These are phyloP conservation scores for Cytospora mali DNA, from an alignment of 2,329 filamentous ascomycete species.

Conservation along the genomic window DNA sequence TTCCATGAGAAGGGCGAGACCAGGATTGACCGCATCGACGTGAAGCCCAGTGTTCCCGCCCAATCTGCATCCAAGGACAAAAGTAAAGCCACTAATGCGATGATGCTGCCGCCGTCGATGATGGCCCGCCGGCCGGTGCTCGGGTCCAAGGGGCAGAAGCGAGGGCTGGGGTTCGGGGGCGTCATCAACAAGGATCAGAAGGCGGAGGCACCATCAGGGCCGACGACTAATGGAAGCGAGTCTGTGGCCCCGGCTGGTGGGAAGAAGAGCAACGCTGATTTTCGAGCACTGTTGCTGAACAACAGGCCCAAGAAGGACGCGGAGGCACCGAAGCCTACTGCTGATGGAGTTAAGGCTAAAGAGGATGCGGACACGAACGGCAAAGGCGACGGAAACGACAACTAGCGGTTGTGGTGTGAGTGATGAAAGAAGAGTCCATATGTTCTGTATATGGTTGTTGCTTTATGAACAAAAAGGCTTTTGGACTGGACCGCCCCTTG, in stretches of 20 bases:
- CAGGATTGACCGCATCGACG: conserved; percentile 45
- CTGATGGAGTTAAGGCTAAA: background rate
- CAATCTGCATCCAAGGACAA: conserved; percentile 37
- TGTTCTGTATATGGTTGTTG: conserved; percentile 12
- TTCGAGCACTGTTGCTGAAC: conserved; percentile 55
- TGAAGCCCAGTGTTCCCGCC: conserved; percentile 37
- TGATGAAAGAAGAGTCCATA: conserved; percentile 10
- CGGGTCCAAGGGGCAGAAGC: conserved; percentile 35
- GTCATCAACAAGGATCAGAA: conserved; percentile 30
- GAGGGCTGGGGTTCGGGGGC: conserved; percentile 38
- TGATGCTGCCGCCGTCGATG: conserved; percentile 49
- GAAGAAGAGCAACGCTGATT: conserved; percentile 59
- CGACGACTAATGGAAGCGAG: conserved; percentile 24
- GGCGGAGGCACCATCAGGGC: conserved; percentile 17
- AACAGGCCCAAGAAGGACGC: conserved; percentile 29
- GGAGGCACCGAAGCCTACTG: background rate
- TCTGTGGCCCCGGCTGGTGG: conserved; percentile 33
- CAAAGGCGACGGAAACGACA: conserved; percentile 11
- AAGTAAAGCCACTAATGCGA: conserved; percentile 33
- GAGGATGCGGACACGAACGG: background rate
- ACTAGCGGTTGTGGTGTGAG: conserved; percentile 2
- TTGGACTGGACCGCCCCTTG: background rate
- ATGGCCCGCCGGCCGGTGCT: conserved; percentile 44
- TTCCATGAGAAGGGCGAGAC: conserved; percentile 53
- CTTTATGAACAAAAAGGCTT: conserved; percentile 5